Percentiles rank a stretch among this genome's conserved stretches.
Conservation (phyloP, 148 eudicot genomes). For the Amaranthus hypochondriacus region DNA sequence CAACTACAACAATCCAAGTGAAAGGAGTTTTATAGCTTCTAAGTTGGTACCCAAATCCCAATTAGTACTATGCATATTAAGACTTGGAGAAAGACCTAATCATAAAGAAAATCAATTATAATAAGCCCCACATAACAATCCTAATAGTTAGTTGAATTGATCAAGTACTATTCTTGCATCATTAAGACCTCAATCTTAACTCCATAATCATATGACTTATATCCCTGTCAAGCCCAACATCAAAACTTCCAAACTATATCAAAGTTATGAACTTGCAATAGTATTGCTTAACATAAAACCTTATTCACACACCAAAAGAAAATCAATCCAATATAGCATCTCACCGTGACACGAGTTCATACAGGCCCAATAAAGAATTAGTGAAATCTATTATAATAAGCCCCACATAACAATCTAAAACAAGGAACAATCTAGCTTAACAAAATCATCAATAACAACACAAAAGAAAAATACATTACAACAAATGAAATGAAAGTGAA, state of each 20-base stretch:
- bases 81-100: too few species aligned
- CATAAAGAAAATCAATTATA: background rate
- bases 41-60: background rate
- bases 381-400: background rate
- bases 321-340: background rate
- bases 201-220: background rate
- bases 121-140: background rate
- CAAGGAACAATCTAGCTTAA: background rate
- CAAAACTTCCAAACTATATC: background rate
- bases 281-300: too few species aligned
- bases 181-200: background rate
- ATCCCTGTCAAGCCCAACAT: background rate
- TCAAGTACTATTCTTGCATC: background rate
- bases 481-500: background rate
- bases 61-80: background rate
- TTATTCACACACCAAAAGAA: too few species aligned
- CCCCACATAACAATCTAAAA: too few species aligned
- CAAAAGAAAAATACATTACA: background rate
- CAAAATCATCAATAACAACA: background rate
- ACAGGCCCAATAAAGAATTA: background rate
- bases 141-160: background rate
- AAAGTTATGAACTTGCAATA: too few species aligned
- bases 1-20: background rate
- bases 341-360: background rate
- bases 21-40: background rate